Evolutionary conservation across 495 filamentous ascomycete genomes (phyloP), one percentile per base, ranked within the genome.

Genomic region (Penicillium soppii): DNA sequence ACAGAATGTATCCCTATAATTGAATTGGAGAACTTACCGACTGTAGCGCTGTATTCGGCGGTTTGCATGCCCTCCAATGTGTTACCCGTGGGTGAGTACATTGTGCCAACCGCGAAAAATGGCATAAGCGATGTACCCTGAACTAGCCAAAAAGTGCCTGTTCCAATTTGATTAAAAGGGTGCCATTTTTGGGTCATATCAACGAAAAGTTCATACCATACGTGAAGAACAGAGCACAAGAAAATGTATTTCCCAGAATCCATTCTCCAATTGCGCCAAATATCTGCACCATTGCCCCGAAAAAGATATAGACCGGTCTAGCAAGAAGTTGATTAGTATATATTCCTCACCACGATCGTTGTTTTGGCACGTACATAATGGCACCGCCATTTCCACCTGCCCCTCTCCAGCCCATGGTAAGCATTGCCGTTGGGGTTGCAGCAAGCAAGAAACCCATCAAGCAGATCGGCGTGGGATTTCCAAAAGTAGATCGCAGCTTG

Each of bases 181-280:
- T 2, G 4, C 7, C 5, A 0, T 5, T 25, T 16, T 8, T 20
- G 8, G 16, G 15, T 15, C 9, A 20, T 3, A n/a, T 5, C 0
- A 29, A 8, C 15, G 17, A 43, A 20, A n/a, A 26, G 21, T 1
- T 27, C 40, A 7, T 54, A 62, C 65, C 63, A 29, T 70, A 70
- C 43, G 68, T 69, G 45, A 69, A 68, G 56, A 88, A 90, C 19
- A 91, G 79, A 15, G 87, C 84, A 41, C 80, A 83, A 0, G 84
- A 80, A 58, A 90, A 91, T 2, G 86, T 90, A 65, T 90, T 89
- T 23, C 86, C 86, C 8, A 89, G 72, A 53, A 89, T 73, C 73
- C 83, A 88, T 61, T 90, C 86, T 16, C 86, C 78, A 37, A 89
- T 52, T 13, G 74, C 76, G 9, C 82, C 83, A 0, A 88, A 44